Conservation (phyloP, 495 filamentous ascomycete genomes). For the Articulospora tetracladia region DNA sequence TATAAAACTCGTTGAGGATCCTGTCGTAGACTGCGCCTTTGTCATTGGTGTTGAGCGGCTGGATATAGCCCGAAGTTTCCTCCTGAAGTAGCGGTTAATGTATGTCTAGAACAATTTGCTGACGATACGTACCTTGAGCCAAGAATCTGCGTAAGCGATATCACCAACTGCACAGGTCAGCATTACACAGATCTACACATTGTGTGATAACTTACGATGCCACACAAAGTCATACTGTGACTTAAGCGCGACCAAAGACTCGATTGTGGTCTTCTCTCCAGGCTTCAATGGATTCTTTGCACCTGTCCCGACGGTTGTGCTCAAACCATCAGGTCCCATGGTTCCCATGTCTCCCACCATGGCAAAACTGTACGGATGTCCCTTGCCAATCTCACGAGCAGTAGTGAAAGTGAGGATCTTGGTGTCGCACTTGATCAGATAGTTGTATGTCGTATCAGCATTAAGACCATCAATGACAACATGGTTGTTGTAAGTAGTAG, state of each 20-base stretch:
- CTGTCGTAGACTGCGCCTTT: constrained; percentile 45
- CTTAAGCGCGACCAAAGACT: constrained; percentile 26
- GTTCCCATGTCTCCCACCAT: constrained; percentile 52
- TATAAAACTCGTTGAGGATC: constrained; percentile 53
- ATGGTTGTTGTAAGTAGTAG: constrained; percentile 47
- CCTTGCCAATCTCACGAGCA: constrained; percentile 33
- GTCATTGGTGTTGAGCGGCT: constrained; percentile 33
- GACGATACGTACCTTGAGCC: constrained; percentile 33
- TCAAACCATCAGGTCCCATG: constrained; percentile 32
- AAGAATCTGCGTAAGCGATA: constrained; percentile 48
- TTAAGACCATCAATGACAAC: constrained; percentile 38
- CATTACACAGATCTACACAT: neutral
- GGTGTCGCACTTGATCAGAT: constrained; percentile 26
- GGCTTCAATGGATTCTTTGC: constrained; percentile 24
- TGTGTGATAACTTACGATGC: constrained; percentile 19
- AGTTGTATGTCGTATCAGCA: constrained; percentile 49
- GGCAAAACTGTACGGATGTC: constrained; percentile 41
- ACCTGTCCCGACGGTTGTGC: constrained; percentile 24
- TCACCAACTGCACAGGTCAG: constrained; percentile 26
- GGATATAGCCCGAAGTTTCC: constrained; percentile 34
- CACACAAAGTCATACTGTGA: constrained; percentile 32
- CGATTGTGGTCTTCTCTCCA: constrained; percentile 34
- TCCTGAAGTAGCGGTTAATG: constrained; percentile 51
- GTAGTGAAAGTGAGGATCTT: constrained; percentile 30
- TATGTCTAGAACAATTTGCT: too few species aligned